A percentile compares a stretch with the other conserved stretches of the same genome.
Conservation (phyloP, 805 yeast species). For the Tetrapisispora taiwanensis region DNA sequence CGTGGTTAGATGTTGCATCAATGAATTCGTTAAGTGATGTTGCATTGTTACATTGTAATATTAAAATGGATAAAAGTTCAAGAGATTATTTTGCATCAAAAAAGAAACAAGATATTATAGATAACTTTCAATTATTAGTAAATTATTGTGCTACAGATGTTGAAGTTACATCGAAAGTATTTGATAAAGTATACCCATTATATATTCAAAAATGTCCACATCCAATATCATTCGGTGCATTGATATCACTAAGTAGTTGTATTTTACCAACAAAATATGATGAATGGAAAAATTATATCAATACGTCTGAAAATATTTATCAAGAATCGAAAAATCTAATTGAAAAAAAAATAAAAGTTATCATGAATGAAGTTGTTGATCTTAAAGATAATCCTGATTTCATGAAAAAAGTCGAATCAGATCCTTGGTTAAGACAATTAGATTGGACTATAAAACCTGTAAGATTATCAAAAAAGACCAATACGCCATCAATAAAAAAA, state of each 20-base stretch:
- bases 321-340: conserved; percentile 48
- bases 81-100: conserved; percentile 54
- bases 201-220: conserved; percentile 71
- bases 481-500: conserved; percentile 59
- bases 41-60: conserved; percentile 65
- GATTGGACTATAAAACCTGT: conserved; percentile 71
- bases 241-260: conserved; percentile 60
- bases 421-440: conserved; percentile 85
- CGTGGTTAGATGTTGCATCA: conserved; percentile 76
- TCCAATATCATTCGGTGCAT: conserved; percentile 87
- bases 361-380: conserved; percentile 51
- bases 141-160: conserved; percentile 84
- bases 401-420: conserved; percentile 30
- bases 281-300: conserved; percentile 65
- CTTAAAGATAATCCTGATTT: conserved; percentile 34
- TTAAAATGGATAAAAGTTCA: conserved; percentile 51
- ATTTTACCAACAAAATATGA: conserved; percentile 64
- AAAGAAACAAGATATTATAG: conserved; percentile 44
- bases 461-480: conserved; percentile 50
- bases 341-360: conserved; percentile 42
- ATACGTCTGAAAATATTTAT: conserved; percentile 56
- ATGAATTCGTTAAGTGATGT: conserved; percentile 74
- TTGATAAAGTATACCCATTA: conserved; percentile 55
- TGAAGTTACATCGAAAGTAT: conserved; percentile 58
- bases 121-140: conserved; percentile 52